Evolutionary conservation across 2,329 filamentous ascomycete species (phyloP).

Genomic region (Chaetomium strumarium): DNA sequence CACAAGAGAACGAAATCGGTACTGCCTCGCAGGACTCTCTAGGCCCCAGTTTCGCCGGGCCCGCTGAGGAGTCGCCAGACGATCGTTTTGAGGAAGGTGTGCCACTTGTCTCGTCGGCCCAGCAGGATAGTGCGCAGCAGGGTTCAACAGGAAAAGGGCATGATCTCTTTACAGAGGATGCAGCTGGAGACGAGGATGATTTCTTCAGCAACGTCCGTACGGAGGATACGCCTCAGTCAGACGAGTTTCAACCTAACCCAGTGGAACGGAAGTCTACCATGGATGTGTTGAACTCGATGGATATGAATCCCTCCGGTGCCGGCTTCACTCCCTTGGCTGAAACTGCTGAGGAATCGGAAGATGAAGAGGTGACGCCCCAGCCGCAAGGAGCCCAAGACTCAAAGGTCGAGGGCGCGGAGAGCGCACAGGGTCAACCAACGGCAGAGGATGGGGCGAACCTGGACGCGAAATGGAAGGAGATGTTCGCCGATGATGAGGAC

Average conservation of each 20-base stretch:
- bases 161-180: conserved; percentile 38
- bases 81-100: conserved; percentile 65
- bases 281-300: conserved; percentile 54
- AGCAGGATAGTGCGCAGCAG: conserved; percentile 18
- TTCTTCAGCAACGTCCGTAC: conserved; percentile 54
- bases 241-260: conserved; percentile 26
- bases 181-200: conserved; percentile 47
- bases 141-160: neutral
- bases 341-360: conserved; percentile 21
- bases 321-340: conserved; percentile 30
- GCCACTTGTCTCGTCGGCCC: conserved; percentile 48
- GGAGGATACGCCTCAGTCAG: conserved; percentile 26
- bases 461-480: conserved; percentile 76
- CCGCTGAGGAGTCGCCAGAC: conserved; percentile 42
- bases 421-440: conserved; percentile 23
- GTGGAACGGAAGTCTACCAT: conserved; percentile 66
- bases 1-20: conserved; percentile 18
- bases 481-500: conserved; percentile 68
- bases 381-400: conserved; percentile 2
- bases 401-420: neutral
- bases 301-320: conserved; percentile 29
- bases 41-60: conserved; percentile 38
- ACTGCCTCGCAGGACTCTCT: conserved; percentile 33
- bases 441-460: conserved; percentile 52
- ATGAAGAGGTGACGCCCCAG: conserved; percentile 4